Base-by-base conservation (phyloP, 257 asterid genomes). In the Nicotiana attenuata region DNA sequence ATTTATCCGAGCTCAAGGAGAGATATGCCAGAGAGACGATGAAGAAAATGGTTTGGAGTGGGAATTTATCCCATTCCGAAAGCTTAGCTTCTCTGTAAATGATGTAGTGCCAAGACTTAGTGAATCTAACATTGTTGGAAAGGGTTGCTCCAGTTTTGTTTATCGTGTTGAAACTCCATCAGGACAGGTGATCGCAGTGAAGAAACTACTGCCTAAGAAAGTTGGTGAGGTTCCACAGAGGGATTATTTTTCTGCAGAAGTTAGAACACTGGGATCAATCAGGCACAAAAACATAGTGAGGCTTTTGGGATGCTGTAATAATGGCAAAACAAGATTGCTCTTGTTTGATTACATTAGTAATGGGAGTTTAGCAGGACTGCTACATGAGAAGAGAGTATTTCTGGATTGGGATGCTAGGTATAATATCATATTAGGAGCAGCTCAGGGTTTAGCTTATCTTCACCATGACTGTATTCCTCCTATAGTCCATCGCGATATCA, bases 401-500 rank as follows among this genome's bases (percentile, higher is more conserved):
- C 82, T 91, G 78, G 93, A 91, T 80, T 92, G 97, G 97, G 90
- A 92, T 81, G 89, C 91, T 20, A 90, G 97, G 90, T 92, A 90
- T 84, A 92, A 84, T 79, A 89, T 92, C 83, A 81, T 90, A 41
- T 80, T 91, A 81, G 95, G 95, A 86, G 91, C 92, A 77, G 95
- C 97, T 76, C 90, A 91, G 79, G 97, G 97, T 3, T 83, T 92
- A 80, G 89, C 92, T 60, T 92, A 92, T 87, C 92, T 92, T 77
- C 97, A 92, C 87, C 97, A 92, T 84, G 95, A 91, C 83, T 92
- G 95, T 65, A 90, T 85, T 75, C 97, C 95, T 83, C 90, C 97
- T 41, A 92, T 91, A 60, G 88, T 91, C 86, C 95, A 92, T 45
- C 89, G 97, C 5, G 97, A 92, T 53, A 91, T 92, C 83, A 92